Percentiles rank a stretch among this genome's conserved stretches.
phyloP scores from a whole-genome alignment of 2,329 filamentous ascomycete species.

The Trichoderma sp. region DNA sequence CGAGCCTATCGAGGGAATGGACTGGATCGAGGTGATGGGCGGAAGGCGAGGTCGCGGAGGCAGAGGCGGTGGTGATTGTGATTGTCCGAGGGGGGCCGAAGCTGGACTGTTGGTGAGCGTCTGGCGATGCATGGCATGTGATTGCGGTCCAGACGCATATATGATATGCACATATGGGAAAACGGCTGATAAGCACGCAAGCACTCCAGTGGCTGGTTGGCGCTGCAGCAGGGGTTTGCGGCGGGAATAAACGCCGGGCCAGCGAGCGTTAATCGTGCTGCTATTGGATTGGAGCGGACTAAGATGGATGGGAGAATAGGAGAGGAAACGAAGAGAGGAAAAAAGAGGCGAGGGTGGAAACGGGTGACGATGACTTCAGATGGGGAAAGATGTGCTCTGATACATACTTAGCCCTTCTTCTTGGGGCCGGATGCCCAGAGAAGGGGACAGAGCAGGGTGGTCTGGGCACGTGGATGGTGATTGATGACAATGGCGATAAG shows the following conservation, averaged over 20 bases:
- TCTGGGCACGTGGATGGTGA: constrained; percentile 13
- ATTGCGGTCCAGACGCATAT: constrained; percentile 22
- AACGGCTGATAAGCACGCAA: constrained; percentile 10
- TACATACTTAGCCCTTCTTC: background rate
- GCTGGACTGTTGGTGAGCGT: constrained; percentile 14
- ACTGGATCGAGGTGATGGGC: background rate
- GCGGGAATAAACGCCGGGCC: background rate
- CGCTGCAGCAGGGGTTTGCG: background rate
- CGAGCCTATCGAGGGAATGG: background rate
- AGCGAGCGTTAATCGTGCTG: background rate
- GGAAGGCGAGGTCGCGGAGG: constrained; percentile 14
- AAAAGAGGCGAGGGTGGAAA: background rate
- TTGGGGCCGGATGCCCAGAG: background rate
- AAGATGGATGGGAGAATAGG: background rate
- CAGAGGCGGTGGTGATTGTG: background rate
- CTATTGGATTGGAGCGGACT: background rate
- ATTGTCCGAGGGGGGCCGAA: constrained; percentile 14
- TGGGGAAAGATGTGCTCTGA: background rate
- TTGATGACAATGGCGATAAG: constrained; percentile 8
- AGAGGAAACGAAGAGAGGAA: background rate
- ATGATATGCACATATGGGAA: background rate
- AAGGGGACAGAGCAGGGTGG: background rate
- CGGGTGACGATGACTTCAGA: background rate
- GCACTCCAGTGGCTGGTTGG: background rate
- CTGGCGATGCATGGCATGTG: constrained; percentile 25